A percentile compares a stretch with the other conserved stretches of the same genome.
These are phyloP conservation scores for Chaetomiaceae sp. DNA, from an alignment of 2,329 filamentous ascomycete genomes.

Conservation along the genomic window DNA sequence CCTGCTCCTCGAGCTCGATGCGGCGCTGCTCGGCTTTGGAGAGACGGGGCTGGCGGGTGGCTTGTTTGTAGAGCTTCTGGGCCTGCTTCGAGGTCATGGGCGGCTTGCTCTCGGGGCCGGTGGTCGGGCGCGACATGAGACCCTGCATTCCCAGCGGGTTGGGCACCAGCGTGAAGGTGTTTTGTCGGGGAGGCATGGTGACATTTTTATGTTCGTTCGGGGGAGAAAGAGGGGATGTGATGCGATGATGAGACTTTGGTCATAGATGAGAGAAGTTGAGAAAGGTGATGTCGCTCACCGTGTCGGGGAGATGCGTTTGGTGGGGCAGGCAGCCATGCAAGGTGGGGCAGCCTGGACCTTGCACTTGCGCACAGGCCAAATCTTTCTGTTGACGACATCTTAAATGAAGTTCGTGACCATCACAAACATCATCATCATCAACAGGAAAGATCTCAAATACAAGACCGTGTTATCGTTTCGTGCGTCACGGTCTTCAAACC, in stretches of 20 bases:
- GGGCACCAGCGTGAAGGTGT: constrained; percentile 35
- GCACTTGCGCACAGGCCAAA: background rate
- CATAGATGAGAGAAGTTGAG: too few species aligned
- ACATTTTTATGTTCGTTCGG: background rate
- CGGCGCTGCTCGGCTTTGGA: constrained; percentile 42
- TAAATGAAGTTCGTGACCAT: too few species aligned
- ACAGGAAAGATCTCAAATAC: too few species aligned
- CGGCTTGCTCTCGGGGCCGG: constrained; percentile 26
- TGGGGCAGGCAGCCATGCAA: background rate
- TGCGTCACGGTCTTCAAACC: too few species aligned
- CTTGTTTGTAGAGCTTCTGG: constrained; percentile 43
- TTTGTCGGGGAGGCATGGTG: constrained; percentile 35
- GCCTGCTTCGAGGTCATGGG: constrained; percentile 49
- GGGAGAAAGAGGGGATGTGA: too few species aligned
- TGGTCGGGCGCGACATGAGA: constrained; percentile 16
- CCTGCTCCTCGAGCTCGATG: constrained; percentile 45
- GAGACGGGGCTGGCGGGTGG: constrained; percentile 38
- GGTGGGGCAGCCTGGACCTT: background rate
- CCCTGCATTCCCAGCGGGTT: constrained; percentile 29
- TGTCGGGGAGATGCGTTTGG: background rate
- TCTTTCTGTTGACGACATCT: too few species aligned
- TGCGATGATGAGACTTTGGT: too few species aligned
- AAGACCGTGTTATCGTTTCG: too few species aligned
- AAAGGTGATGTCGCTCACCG: background rate
- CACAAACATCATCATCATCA: too few species aligned